Evolutionary conservation across 768 basidiomycete genomes (phyloP), one percentile per base, ranked within the genome.

Genomic region (Lactifluus echinatus): DNA sequence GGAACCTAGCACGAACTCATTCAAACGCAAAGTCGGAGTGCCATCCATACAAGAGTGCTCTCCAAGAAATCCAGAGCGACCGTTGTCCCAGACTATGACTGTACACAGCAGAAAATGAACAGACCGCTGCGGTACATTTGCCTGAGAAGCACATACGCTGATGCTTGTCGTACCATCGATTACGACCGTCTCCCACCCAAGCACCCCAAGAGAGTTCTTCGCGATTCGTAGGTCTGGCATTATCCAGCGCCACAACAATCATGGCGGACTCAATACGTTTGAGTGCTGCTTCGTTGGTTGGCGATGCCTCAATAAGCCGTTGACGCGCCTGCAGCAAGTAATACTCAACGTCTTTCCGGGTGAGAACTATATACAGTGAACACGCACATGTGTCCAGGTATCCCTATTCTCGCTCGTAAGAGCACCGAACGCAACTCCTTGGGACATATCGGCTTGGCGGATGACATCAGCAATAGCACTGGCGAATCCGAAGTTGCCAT

Each of bases 121-220:
- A 23, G 55, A 28, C 50, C 14, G 19, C 29, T 11, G 19, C 34
- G 1, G 8, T 23, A 28, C 15, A 43, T 28, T 52, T 3, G 26
- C 17, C 42, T 23, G 45, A 24, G 15, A 21, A 2, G 40, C 4
- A 76, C 86, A 33, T 68, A 93, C 91, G 66, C 67, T 98, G 90
- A 67, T 98, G 95, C 72, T 99, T 99, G 76, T 98, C 96, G 67
- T 85, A 97, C 77, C 88, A 99, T 58, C 95, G 76, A 69, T 95
- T 96, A 49, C 83, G 76, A 23, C 92, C 94, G 63, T 95, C 81
- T 31, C 93, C 95, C 23, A 85, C 84, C 93, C 95, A 97, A 48
- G 83, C 81, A 19, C 72, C 75, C 84, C 88, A 87, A 55, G 87
- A 87, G 12, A 87, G 76, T 28, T 89, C 83, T 62, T 95, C 89